These are phyloP conservation scores for Psilocybe subaeruginosa DNA, from an alignment of 768 basidiomycete genomes.

Conservation along the genomic window DNA sequence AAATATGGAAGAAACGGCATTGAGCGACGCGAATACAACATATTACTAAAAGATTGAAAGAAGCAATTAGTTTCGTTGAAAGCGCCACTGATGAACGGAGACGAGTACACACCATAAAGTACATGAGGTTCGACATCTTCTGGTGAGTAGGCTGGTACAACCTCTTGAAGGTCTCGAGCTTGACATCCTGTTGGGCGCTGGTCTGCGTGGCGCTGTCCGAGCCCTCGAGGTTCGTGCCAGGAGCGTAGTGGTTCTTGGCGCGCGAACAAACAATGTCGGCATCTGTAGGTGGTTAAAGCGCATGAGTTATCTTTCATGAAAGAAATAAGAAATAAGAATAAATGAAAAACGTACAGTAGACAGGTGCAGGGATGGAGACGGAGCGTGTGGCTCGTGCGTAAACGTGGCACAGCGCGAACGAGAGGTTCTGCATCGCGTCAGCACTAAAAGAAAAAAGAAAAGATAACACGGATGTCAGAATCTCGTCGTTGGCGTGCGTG, in stretches of 20 bases:
- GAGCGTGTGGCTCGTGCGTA: constrained; percentile 83
- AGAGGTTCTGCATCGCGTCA: constrained; percentile 68
- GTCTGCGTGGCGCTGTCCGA: constrained; percentile 57
- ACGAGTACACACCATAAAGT: constrained; percentile 49
- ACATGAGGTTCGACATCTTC: constrained; percentile 57
- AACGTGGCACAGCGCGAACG: constrained; percentile 78
- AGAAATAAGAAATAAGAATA: too few species aligned
- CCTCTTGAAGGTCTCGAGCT: constrained; percentile 50
- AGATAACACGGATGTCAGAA: background rate
- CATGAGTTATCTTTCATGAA: too few species aligned
- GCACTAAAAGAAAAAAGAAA: constrained; percentile 37
- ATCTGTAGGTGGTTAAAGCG: constrained; percentile 24
- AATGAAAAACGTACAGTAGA: constrained; percentile 63
- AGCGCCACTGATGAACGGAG: background rate
- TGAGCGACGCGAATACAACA: too few species aligned
- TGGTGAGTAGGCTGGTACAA: constrained; percentile 60
- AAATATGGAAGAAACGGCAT: too few species aligned
- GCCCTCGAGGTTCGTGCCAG: constrained; percentile 52
- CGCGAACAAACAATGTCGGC: constrained; percentile 83
- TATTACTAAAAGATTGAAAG: background rate
- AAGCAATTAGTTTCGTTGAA: too few species aligned
- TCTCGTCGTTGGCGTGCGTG: background rate
- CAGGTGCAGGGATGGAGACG: constrained; percentile 84
- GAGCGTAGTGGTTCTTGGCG: constrained; percentile 81
- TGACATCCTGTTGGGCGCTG: constrained; percentile 40